phyloP scores from a whole-genome alignment of 164 flowering plant genomes.

The Liquidambar formosana region DNA sequence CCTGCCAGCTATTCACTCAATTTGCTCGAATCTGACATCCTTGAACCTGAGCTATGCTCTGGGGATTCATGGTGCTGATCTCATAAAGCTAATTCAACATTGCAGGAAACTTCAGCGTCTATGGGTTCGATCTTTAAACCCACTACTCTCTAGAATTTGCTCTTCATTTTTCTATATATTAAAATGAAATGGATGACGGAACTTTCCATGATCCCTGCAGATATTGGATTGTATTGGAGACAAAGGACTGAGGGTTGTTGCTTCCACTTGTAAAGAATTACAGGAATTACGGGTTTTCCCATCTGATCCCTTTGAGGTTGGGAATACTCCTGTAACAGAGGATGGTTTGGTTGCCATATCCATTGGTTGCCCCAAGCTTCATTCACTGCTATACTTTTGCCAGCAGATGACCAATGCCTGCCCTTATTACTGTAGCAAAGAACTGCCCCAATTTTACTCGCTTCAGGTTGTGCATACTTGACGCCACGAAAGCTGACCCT shows the following conservation, averaged over 20 bases:
- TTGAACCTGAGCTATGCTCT: constrained; percentile 85
- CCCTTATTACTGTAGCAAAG: constrained; percentile 74
- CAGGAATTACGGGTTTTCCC: constrained; percentile 88
- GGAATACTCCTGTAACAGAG: constrained; percentile 64
- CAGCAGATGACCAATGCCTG: constrained; percentile 92
- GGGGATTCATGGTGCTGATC: constrained; percentile 50
- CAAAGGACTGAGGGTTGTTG: constrained; percentile 72
- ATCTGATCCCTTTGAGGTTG: constrained; percentile 55
- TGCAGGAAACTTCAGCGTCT: constrained; percentile 74
- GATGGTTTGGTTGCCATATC: constrained; percentile 78
- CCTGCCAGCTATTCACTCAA: constrained; percentile 52
- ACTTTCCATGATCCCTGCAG: constrained; percentile 37
- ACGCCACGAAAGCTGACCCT: constrained; percentile 67
- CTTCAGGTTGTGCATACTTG: constrained; percentile 75
- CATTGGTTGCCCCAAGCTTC: constrained; percentile 72
- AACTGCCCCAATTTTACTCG: constrained; percentile 74
- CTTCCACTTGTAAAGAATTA: constrained; percentile 73
- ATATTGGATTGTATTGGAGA: constrained; percentile 82
- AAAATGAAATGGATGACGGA: not conserved
- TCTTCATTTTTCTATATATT: not conserved
- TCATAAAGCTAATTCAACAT: constrained; percentile 53
- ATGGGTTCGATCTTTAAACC: constrained; percentile 54
- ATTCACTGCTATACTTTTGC: constrained; percentile 79
- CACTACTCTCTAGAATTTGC: not conserved
- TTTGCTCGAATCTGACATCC: constrained; percentile 64